Evolutionary conservation across 2,329 filamentous ascomycete species (phyloP).

Genomic region (Penicillium sp.): DNA sequence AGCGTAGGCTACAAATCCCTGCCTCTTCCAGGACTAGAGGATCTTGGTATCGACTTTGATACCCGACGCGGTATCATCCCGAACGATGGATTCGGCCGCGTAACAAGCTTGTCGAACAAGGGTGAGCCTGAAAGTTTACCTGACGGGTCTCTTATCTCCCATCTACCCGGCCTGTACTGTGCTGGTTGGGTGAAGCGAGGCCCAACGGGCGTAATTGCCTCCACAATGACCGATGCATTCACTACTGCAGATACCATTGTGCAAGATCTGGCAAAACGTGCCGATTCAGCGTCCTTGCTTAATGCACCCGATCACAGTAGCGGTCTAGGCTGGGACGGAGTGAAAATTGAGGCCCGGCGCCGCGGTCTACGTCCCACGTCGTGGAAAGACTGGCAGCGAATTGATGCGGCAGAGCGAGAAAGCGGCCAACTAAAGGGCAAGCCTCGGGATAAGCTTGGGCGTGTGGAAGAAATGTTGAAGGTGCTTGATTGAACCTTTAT

Average conservation of each 20-base stretch:
- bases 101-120: constrained; percentile 47
- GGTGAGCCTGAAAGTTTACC: constrained; percentile 27
- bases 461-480: constrained; percentile 58
- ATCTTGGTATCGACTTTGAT: constrained; percentile 77
- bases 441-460: constrained; percentile 66
- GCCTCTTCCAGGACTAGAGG: constrained; percentile 68
- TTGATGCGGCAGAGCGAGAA: constrained; percentile 73
- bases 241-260: constrained; percentile 79
- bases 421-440: constrained; percentile 69
- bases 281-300: constrained; percentile 43
- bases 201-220: constrained; percentile 91
- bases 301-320: constrained; percentile 42
- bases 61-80: constrained; percentile 69
- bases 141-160: constrained; percentile 43
- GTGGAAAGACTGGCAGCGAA: constrained; percentile 84
- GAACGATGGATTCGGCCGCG: constrained; percentile 77
- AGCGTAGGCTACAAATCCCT: constrained; percentile 93
- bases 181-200: constrained; percentile 96
- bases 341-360: constrained; percentile 59
- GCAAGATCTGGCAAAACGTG: constrained; percentile 63
- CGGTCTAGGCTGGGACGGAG: constrained; percentile 71
- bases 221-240: constrained; percentile 94
- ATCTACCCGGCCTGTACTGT: constrained; percentile 77
- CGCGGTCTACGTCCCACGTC: constrained; percentile 62
- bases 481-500: constrained; percentile 30